A percentile compares a stretch with the other conserved stretches of the same genome.
These are phyloP conservation scores for Backusella luteola DNA, from an alignment of 192 early-diverging fungal genomes.

Conservation along the genomic window DNA sequence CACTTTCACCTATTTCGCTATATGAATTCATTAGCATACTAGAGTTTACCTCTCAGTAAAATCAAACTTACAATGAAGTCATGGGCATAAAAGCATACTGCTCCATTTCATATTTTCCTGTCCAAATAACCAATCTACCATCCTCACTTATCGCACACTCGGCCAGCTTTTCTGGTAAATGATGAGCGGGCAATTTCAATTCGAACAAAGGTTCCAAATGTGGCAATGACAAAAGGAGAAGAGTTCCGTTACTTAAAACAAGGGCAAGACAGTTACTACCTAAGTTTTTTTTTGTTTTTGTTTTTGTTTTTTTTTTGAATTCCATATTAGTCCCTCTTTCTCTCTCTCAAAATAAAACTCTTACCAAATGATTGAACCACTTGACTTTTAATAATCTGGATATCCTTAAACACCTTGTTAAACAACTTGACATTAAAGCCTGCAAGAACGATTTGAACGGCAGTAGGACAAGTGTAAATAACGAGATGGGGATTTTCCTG, in stretches of 20 bases:
- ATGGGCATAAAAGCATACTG: constrained; percentile 23
- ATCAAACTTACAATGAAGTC: constrained; percentile 23
- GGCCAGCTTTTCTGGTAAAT: neutral
- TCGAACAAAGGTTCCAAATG: constrained; percentile 14
- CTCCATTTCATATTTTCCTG: constrained; percentile 24
- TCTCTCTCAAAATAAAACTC: neutral
- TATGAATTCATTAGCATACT: too few species aligned
- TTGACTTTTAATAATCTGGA: constrained; percentile 13
- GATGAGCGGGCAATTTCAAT: neutral
- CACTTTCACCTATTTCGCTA: constrained; percentile 28
- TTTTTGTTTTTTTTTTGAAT: too few species aligned
- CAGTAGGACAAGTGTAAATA: constrained; percentile 9
- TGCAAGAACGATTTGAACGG: constrained; percentile 8
- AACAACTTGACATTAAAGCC: constrained; percentile 26
- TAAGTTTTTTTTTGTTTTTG: neutral
- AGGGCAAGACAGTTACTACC: constrained; percentile 12
- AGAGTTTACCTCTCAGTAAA: too few species aligned
- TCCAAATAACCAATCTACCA: constrained; percentile 33
- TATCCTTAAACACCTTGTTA: neutral
- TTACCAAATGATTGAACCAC: constrained; percentile 13
- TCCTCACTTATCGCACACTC: constrained; percentile 26
- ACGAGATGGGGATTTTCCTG: constrained; percentile 31
- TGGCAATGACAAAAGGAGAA: constrained; percentile 28
- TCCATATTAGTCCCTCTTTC: too few species aligned
- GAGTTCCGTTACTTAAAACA: constrained; percentile 12